These are phyloP conservation scores for Cercis canadensis DNA, from an alignment of 306 rosid species.

Conservation along the genomic window DNA sequence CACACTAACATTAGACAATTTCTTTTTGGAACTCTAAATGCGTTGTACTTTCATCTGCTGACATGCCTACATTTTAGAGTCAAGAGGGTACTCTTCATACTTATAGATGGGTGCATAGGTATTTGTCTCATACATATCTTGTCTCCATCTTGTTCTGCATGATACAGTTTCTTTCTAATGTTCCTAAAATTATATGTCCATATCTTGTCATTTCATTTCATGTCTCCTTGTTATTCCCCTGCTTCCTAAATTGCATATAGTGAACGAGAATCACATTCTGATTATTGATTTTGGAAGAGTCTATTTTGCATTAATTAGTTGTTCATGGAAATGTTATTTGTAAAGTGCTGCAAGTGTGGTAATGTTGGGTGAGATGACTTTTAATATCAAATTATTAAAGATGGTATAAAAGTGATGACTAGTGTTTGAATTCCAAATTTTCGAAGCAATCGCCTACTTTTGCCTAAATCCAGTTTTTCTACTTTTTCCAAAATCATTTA, in stretches of 20 bases:
- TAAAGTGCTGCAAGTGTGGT: not conserved
- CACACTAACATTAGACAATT: constrained; percentile 6
- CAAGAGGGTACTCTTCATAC: not conserved
- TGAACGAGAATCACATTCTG: no score
- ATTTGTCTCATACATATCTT: not conserved
- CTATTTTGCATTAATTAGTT: no score
- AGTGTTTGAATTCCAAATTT: constrained; percentile 1
- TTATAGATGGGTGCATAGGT: not conserved
- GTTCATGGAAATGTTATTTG: constrained; percentile 16
- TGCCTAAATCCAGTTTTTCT: not conserved
- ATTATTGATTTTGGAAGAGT: not conserved
- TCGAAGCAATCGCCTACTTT: no score
- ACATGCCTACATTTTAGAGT: constrained; percentile 25
- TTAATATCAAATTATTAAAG: not conserved
- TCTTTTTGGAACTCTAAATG: constrained; percentile 10
- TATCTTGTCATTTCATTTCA: constrained; percentile 4
- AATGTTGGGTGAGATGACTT: not conserved
- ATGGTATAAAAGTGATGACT: not conserved
- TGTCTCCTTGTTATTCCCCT: not conserved
- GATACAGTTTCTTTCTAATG: not conserved
- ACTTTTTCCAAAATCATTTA: no score
- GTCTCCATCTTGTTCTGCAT: constrained; percentile 7
- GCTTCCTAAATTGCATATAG: not conserved
- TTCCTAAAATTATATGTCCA: not conserved
- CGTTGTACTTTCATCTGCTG: not conserved